These are phyloP conservation scores for Amphicarpaea edgeworthii DNA, from an alignment of 306 rosid species.

Conservation along the genomic window DNA sequence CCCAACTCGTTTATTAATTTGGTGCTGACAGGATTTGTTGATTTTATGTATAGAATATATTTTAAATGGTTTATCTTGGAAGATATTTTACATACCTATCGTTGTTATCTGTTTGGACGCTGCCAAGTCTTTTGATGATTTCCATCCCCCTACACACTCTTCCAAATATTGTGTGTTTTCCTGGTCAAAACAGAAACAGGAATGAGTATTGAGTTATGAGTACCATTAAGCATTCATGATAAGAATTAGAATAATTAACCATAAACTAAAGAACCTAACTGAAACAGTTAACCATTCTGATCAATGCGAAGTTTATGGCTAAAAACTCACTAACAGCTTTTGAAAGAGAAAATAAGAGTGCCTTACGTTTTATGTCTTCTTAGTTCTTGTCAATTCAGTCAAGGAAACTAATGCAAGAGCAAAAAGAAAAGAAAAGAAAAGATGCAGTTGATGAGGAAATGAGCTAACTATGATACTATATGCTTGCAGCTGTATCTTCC, in stretches of 20 bases:
- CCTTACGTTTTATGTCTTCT: background rate
- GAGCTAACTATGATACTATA: conserved; percentile 1
- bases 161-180: conserved; percentile 97
- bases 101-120: conserved; percentile 93
- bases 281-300: conserved; percentile 29
- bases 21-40: background rate
- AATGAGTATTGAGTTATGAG: too few species aligned
- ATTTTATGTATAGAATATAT: background rate
- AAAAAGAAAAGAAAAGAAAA: background rate
- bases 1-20: too few species aligned
- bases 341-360: background rate
- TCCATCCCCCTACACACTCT: conserved; percentile 93
- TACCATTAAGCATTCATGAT: conserved; percentile 31
- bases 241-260: conserved; percentile 19
- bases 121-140: conserved; percentile 94
- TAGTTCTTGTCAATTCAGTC: background rate
- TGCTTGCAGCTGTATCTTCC: conserved; percentile 20
- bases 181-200: conserved; percentile 57
- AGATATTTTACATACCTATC: conserved; percentile 73
- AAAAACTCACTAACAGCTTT: conserved; percentile 4
- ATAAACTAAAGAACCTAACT: conserved; percentile 23
- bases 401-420: conserved; percentile 4
- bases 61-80: background rate
- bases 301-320: background rate
- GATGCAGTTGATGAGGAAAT: conserved; percentile 7